phyloP scores from a whole-genome alignment of 1,139 yeast species.

The Saccharomycopsis crataegensis region DNA sequence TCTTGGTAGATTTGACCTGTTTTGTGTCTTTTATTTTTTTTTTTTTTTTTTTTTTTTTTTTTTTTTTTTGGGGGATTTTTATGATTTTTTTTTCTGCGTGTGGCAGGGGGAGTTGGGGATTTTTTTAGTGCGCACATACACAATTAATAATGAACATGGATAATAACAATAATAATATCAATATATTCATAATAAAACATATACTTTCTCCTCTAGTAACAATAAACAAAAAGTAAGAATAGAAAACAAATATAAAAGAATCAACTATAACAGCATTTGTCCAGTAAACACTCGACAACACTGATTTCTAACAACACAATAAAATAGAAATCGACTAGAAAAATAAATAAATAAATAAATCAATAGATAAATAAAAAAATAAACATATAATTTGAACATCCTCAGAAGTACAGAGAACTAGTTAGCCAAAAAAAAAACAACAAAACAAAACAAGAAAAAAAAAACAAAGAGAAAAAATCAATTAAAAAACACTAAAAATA shows the following conservation, averaged over 20 bases:
- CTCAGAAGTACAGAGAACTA: no score
- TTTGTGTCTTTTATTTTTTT: no score
- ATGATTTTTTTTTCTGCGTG: no score
- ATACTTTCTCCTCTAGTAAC: background rate
- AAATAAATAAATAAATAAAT: background rate
- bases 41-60: no score
- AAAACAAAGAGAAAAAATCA: background rate
- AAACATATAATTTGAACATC: background rate
- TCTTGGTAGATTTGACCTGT: background rate
- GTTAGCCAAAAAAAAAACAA: background rate
- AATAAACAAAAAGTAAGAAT: background rate
- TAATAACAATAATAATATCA: no score
- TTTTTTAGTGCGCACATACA: no score
- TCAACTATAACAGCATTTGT: background rate
- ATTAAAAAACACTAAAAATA: background rate
- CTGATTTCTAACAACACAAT: background rate
- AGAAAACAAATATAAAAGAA: background rate
- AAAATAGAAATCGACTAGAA: background rate
- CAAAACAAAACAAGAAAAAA: background rate
- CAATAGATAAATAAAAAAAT: background rate
- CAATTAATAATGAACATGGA: no score
- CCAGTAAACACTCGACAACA: background rate
- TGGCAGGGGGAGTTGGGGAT: no score
- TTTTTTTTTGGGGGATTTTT: no score
- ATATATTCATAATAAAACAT: no score